Percentiles rank a stretch among this genome's conserved stretches.
Conservation (phyloP, 129 eudicot genomes). For the Lactuca sativa region DNA sequence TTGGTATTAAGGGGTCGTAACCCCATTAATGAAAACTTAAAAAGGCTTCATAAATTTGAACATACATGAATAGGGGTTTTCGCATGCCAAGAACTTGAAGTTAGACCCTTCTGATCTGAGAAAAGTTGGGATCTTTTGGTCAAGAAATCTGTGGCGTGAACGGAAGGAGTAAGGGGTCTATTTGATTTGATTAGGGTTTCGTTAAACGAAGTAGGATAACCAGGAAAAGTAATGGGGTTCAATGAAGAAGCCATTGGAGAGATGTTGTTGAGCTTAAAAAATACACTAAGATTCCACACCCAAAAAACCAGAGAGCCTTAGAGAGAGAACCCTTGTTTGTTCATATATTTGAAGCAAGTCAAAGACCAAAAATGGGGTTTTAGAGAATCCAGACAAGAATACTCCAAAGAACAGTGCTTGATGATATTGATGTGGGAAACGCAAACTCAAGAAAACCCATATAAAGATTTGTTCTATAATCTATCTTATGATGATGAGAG, state of each 20-base stretch:
- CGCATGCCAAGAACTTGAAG: constrained; percentile 29
- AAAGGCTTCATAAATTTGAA: background rate
- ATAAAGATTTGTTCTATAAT: background rate
- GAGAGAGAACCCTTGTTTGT: background rate
- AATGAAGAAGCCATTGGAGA: constrained; percentile 63
- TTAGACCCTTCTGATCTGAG: constrained; percentile 44
- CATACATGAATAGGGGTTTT: constrained; percentile 64
- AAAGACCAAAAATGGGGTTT: constrained; percentile 19
- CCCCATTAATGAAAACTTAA: background rate
- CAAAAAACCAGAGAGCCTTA: background rate
- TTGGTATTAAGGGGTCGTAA: background rate
- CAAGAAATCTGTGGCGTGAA: constrained; percentile 30
- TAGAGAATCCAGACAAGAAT: constrained; percentile 23
- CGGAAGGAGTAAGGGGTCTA: constrained; percentile 40
- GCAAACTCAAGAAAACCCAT: constrained; percentile 22
- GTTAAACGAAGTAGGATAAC: constrained; percentile 39
- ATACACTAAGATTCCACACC: background rate
- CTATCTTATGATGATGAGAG: constrained; percentile 27
- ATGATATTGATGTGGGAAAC: constrained; percentile 8
- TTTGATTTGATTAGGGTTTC: constrained; percentile 34
- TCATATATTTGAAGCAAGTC: constrained; percentile 23
- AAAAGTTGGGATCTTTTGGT: constrained; percentile 35
- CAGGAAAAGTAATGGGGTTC: constrained; percentile 37
- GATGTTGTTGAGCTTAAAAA: constrained; percentile 22
- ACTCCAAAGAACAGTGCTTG: constrained; percentile 25